These are phyloP conservation scores for Phialophora expanda DNA, from an alignment of 2,329 filamentous ascomycete species.

Conservation along the genomic window DNA sequence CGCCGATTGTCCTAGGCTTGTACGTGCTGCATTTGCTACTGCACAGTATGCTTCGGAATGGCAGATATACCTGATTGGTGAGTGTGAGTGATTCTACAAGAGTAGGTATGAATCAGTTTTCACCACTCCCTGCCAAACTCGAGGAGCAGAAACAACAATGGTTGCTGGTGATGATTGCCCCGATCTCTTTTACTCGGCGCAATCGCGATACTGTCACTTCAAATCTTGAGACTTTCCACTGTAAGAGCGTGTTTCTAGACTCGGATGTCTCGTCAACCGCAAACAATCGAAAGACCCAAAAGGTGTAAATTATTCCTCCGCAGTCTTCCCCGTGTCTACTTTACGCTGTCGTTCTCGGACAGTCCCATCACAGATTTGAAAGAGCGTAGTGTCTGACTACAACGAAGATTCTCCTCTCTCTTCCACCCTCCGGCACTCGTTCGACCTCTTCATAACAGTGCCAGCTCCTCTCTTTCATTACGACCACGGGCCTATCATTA, in stretches of 20 bases:
- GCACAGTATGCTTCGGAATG: no score
- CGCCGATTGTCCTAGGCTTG: not conserved
- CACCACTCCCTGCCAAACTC: not conserved
- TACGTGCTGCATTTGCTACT: not conserved
- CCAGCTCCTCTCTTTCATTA: not conserved
- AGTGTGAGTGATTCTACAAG: not conserved
- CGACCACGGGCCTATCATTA: not conserved
- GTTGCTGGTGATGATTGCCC: not conserved
- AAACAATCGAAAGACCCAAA: not conserved
- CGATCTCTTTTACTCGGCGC: not conserved
- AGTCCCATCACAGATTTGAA: not conserved
- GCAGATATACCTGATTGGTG: not conserved
- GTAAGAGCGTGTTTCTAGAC: no score
- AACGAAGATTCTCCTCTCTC: not conserved
- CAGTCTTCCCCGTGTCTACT: not conserved
- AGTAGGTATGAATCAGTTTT: not conserved
- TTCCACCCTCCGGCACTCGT: not conserved
- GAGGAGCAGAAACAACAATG: not conserved
- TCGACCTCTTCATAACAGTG: not conserved
- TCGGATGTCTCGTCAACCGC: not conserved
- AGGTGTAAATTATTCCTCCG: not conserved
- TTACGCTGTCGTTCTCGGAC: not conserved
- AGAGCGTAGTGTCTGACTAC: not conserved
- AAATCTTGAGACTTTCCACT: not conserved
- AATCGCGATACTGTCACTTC: not conserved